phyloP scores from a whole-genome alignment of 225 moss, liverwort and hornwort genomes.

The Thuidium tamariscinum region DNA sequence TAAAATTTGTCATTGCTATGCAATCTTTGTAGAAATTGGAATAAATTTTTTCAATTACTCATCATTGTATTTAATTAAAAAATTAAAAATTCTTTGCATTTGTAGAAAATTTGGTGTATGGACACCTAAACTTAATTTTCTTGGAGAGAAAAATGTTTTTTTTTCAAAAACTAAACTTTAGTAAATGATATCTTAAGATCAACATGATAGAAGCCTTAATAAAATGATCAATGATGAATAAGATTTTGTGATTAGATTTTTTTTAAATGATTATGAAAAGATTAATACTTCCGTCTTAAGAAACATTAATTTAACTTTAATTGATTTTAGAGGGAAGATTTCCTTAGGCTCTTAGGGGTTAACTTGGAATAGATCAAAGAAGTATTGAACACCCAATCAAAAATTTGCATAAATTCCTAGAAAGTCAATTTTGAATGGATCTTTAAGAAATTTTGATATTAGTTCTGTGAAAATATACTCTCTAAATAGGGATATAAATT shows the following conservation, averaged over 20 bases:
- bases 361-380: fast-evolving
- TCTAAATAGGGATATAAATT: fast-evolving
- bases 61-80: neutral
- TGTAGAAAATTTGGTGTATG: neutral
- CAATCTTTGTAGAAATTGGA: too few relatives aligned
- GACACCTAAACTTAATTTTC: fast-evolving
- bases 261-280: neutral
- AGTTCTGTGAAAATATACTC: neutral
- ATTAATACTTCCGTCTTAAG: neutral
- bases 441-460: neutral
- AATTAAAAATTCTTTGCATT: neutral
- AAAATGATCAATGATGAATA: neutral
- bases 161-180: neutral
- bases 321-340: neutral
- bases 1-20: too few relatives aligned
- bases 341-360: fast-evolving
- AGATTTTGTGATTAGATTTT: neutral
- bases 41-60: too few relatives aligned
- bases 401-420: fast-evolving
- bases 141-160: fast-evolving
- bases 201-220: fast-evolving
- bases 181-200: neutral
- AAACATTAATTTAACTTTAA: fast-evolving
- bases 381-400: fast-evolving
- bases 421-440: neutral